Evolutionary conservation across 106 monocot species (phyloP), one percentile per base, ranked within the genome.

Genomic region (Ottelia alismoides): DNA sequence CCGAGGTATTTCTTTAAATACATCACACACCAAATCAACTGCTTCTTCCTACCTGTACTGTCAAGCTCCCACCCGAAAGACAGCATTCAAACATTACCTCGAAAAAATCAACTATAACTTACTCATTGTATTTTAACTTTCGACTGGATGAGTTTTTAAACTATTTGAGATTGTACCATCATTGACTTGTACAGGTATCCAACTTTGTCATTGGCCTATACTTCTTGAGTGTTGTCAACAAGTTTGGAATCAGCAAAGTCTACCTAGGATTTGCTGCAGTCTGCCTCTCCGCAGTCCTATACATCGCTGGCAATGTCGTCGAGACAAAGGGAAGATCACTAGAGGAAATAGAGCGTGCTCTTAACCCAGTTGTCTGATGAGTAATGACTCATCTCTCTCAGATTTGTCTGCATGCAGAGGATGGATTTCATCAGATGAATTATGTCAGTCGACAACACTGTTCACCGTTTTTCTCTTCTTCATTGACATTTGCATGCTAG

Each of bases 141-240:
- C n/a, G n/a, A n/a, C n/a, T n/a, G n/a, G n/a, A n/a, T n/a, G n/a
- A n/a, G n/a, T n/a, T n/a, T n/a, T n/a, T n/a, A n/a, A n/a, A n/a
- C n/a, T n/a, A n/a, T n/a, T n/a, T n/a, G n/a, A n/a, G n/a, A n/a
- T n/a, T n/a, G n/a, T n/a, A n/a, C n/a, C n/a, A n/a, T n/a, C n/a
- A n/a, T n/a, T n/a, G n/a, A n/a, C n/a, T n/a, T 43, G 3, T 17
- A 27, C 74, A 96, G 96, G 72, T 96, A 11, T 98, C 85, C 20
- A 98, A 98, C 68, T 98, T 98, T 68, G 74, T 90, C 3, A 98
- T 98, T 40, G 98, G 89, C 11, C 79, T 90, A 11, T 90, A 79
- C 76, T 98, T 98, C 58, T 60, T 98, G 77, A 98, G 79, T 20
- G 71, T 98, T 18, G 98, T 98, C 58, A 83, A 76, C 66, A 85